Base-by-base conservation (phyloP, 2,329 filamentous ascomycete species). In the Gyromitra esculenta region DNA sequence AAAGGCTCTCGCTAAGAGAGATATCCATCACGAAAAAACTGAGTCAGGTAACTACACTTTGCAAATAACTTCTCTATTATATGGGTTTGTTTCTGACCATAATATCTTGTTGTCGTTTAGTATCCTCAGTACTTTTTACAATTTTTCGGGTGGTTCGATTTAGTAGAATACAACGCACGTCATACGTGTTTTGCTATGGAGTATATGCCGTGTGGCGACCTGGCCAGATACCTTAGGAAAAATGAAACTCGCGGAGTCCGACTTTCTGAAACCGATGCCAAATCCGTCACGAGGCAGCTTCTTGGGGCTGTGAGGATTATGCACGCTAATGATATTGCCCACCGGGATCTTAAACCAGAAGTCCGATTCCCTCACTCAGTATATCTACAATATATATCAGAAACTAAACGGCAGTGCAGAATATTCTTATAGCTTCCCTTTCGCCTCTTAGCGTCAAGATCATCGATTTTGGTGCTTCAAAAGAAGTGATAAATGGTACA, bases 131-230 rank as follows among this genome's bases (percentile, higher is more conserved):
- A 39, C 5, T 80, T 79, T 73, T 74, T 80, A 15, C 66, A 43
- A 37, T 66, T 66, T 41, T 65, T 66, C 25, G 69, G 43, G 54
- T 73, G 69, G 60, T 65, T 54, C 43, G 43, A 73, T 8, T 43
- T 43, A 13, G 13, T 43, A 13, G 41, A 43, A 21, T 37, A 66
- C 5, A 31, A 43, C 37, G 15, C 54, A 21, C n/a, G 37, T 11
- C 39, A 63, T 5, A 50, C 54, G 13, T 50, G 70, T 25, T 52
- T 75, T 63, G 86, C 88, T 72, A 81, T 84, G 67, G 82, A 84
- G 25, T 84, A 84, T 65, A 78, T 85, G 45, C 79, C 82, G 13
- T 82, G 83, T 75, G 88, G 86, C 43, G 82, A 85, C 31, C 31
- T 75, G 39, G 35, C 3, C n/a, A 35, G 18, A 35, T 45, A 43